These are phyloP conservation scores for Pilobolus umbonatus DNA, from an alignment of 192 early-diverging fungal genomes.

Conservation along the genomic window DNA sequence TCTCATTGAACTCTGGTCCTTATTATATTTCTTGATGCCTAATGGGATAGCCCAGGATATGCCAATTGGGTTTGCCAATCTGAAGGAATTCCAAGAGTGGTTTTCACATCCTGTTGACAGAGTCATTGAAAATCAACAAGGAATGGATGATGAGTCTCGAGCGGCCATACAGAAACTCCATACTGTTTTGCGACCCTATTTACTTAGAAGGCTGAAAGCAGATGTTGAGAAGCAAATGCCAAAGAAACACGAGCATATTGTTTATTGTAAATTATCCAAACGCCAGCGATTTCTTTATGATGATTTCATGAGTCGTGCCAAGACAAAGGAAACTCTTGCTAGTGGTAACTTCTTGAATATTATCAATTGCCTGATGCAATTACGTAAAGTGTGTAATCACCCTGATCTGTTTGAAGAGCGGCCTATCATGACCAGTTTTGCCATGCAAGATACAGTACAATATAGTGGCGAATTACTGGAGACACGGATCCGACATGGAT, in stretches of 20 bases:
- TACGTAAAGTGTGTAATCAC: conserved; percentile 58
- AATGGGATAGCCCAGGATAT: conserved; percentile 49
- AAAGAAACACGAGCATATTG: conserved; percentile 60
- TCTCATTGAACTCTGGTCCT: conserved; percentile 82
- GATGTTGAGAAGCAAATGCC: conserved; percentile 68
- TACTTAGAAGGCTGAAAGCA: conserved; percentile 58
- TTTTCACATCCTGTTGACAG: conserved; percentile 83
- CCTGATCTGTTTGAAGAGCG: conserved; percentile 53
- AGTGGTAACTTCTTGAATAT: conserved; percentile 71
- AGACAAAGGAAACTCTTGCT: conserved; percentile 68
- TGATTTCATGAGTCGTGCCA: conserved; percentile 77
- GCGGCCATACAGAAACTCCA: conserved; percentile 55
- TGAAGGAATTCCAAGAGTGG: conserved; percentile 82
- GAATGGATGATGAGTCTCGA: conserved; percentile 42
- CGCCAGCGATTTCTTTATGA: conserved; percentile 70
- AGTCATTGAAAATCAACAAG: conserved; percentile 57
- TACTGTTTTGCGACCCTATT: conserved; percentile 58
- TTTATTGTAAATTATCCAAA: conserved; percentile 66
- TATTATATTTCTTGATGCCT: conserved; percentile 85
- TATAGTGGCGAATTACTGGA: conserved; percentile 32
- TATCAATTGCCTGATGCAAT: conserved; percentile 71
- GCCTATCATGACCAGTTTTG: conserved; percentile 58
- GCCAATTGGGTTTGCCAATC: conserved; percentile 78
- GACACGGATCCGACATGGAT: conserved; percentile 29
- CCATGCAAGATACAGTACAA: conserved; percentile 38